Evolutionary conservation across 768 basidiomycete species (phyloP).

Genomic region (Russula compacta): DNA sequence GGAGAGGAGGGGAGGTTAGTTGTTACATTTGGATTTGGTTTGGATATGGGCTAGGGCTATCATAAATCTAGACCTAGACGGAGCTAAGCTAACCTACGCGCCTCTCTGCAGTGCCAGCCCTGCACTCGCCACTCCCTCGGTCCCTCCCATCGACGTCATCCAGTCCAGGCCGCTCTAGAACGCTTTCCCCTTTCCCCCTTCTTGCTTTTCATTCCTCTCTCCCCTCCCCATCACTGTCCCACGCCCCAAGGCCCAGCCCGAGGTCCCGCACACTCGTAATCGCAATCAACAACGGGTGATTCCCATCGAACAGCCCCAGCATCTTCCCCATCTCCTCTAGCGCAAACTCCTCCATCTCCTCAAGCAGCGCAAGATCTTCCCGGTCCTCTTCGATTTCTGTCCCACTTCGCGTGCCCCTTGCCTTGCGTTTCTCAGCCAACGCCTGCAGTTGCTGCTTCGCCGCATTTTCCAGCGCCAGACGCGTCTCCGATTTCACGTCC

Average conservation of each 20-base stretch:
- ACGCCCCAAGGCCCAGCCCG: constrained; percentile 35
- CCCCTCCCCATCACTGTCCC: constrained; percentile 23
- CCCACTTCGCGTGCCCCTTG: constrained; percentile 35
- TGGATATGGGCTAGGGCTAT: neutral
- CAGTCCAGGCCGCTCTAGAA: no score
- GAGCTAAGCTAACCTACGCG: no score
- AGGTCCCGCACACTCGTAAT: constrained; percentile 65
- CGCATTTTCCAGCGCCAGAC: constrained; percentile 50
- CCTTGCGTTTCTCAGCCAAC: constrained; percentile 59
- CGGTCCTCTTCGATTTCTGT: constrained; percentile 39
- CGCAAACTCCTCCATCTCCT: constrained; percentile 79
- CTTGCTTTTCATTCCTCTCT: constrained; percentile 2
- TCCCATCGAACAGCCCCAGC: constrained; percentile 43
- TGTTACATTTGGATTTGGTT: constrained; percentile 1
- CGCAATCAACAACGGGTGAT: constrained; percentile 60
- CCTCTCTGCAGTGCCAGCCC: no score
- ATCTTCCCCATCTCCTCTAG: constrained; percentile 72
- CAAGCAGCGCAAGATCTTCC: constrained; percentile 62
- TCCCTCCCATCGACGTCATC: no score
- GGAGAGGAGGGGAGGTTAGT: no score
- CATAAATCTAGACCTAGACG: no score
- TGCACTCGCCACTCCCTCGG: no score
- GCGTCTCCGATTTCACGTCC: constrained; percentile 41
- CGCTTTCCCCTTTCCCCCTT: no score
- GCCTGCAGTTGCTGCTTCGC: constrained; percentile 62